Evolutionary conservation across 2,329 filamentous ascomycete species (phyloP), one percentile per base, ranked within the genome.

Genomic region (Beauveria scarabaeidicola): DNA sequence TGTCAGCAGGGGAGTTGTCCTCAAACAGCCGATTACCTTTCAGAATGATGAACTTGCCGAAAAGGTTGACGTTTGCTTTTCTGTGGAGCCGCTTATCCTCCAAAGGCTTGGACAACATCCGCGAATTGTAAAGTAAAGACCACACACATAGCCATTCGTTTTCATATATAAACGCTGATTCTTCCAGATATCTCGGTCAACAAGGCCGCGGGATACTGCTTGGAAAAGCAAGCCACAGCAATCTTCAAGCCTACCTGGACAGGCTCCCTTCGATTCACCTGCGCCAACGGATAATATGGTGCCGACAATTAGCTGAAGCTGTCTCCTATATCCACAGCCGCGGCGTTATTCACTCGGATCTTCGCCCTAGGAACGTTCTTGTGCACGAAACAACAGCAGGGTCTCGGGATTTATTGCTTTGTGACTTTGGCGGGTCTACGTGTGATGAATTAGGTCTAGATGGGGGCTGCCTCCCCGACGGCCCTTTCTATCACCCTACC

Each of bases 271-370:
- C 53, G 6, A 64, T 56, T 25, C 7, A 17, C 43, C 44, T 59
- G 29, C 50, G 17, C 36, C 59, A 64, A 29, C 63, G 63, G 43
- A 46, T 61, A 23, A 41, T 64, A 53, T 72, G 67, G 69, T 68
- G 66, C 59, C 55, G 59, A 27, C 66, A 72, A 63, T 65, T 66
- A 46, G 65, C 66, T 25, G 69, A 71, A 63, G 64, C 67, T 19
- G 61, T 72, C 56, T 61, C 61, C 41, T 69, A 65, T 59, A 66
- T 71, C 21, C 68, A 72, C 57, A 52, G 60, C 55, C 64, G 63
- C 19, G 69, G 69, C 25, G 66, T 73, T 9, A 67, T 72, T 40
- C 68, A 72, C 62, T 72, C 68, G 15, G 70, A 73, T 63, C 65
- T 72, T 25, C 67, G 67, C 29, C 68, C 69, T 46, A 62, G 66